Evolutionary conservation across 2,329 filamentous ascomycete species (phyloP), one percentile per base, ranked within the genome.

Genomic region (Chalaropsis ovoidea): DNA sequence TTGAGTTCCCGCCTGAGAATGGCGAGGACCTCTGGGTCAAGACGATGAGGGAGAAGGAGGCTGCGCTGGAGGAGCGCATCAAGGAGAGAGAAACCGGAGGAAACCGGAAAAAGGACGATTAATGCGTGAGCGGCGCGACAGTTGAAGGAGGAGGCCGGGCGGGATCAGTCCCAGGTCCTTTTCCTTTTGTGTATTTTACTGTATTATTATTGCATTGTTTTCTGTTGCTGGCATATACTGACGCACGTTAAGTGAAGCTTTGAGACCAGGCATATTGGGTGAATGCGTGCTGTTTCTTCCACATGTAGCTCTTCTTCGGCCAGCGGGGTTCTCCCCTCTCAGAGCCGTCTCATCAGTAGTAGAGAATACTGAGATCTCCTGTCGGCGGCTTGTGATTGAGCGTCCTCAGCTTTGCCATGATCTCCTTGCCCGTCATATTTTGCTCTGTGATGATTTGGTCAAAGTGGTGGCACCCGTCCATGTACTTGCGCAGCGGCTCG

Each of bases 391-490:
- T 56, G 24, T 31, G 52, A 35, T 56, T 79, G 41, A 86, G 76
- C 43, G 77, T 80, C 74, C 84, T 85, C 61, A 94, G 75, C 73
- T 81, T 84, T 45, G 84, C 83, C 76, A 90, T 80, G 17, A 92
- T 85, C 71, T 88, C 85, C 67, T 79, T 80, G 72, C 92, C 87
- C 6, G 82, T 83, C 72, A 90, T 72, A 68, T 87, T 85, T 73
- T 86, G 79, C 76, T 91, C 88, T 0, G 86, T 88, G 72, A 89
- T 89, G 69, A 93, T 90, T 78, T 92, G 86, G 76, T 94, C 90
- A 74, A 93, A 88, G 70, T 82, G 84, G 72, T 90, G 87, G 69
- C 81, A 81, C 0, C 89, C 90, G 74, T 93, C 87, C 11, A 87
- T 80, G 72, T 89, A 93, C 71, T 78, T 81, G 69, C 86, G 79